Percentiles rank a stretch among this genome's conserved stretches.
Conservation (phyloP, 345 rosid species). For the Durio zibethinus region DNA sequence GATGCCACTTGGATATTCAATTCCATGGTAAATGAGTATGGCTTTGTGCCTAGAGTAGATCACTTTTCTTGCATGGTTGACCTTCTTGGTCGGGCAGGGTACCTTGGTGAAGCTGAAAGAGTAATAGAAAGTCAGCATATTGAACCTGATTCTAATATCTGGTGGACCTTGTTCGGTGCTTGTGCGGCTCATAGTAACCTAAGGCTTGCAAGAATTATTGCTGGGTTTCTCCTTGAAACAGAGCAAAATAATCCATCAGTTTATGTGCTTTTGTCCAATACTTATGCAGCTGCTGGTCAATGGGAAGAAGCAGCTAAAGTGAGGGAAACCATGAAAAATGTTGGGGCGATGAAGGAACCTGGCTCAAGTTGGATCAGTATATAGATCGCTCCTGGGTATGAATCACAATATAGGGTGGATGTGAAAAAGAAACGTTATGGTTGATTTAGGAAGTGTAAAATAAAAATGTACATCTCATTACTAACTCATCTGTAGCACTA, state of each 20-base stretch:
- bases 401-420: too few species aligned
- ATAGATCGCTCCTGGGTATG: constrained; percentile 1
- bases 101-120: constrained; percentile 60
- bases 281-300: constrained; percentile 69
- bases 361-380: constrained; percentile 57
- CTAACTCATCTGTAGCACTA: neutral
- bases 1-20: constrained; percentile 53
- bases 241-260: constrained; percentile 51
- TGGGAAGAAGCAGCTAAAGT: constrained; percentile 73
- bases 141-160: constrained; percentile 35
- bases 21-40: constrained; percentile 43
- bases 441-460: neutral
- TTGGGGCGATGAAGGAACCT: neutral
- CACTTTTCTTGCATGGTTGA: constrained; percentile 72
- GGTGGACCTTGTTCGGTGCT: constrained; percentile 73
- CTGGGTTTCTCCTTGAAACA: constrained; percentile 47
- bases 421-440: neutral
- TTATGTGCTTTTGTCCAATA: constrained; percentile 62
- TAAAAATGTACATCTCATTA: neutral
- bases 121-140: constrained; percentile 32
- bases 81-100: constrained; percentile 74
- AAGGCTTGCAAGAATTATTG: constrained; percentile 54
- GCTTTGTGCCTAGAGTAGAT: constrained; percentile 45
- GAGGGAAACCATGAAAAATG: constrained; percentile 30
- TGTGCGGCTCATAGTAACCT: constrained; percentile 73